Evolutionary conservation across 2,329 filamentous ascomycete species (phyloP).

Genomic region (Ophiostoma sp.): DNA sequence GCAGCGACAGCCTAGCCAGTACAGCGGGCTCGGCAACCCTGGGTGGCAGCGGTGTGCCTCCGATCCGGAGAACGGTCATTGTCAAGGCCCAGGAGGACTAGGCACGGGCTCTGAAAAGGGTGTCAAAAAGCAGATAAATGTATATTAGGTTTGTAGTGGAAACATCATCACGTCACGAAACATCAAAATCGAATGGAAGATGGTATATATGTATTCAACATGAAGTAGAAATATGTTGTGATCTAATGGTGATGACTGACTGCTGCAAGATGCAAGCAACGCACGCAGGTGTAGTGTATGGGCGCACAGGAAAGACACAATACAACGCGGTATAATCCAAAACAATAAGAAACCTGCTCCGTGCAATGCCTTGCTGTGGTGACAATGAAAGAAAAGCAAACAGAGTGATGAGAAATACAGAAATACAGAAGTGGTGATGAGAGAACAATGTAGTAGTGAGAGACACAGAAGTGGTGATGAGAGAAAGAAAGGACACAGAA

Average conservation of each 20-base stretch:
- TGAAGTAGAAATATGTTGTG: not conserved
- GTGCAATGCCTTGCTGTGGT: not conserved
- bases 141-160: not conserved
- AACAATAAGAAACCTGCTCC: conserved; percentile 6
- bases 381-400: conserved; percentile 4
- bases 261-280: not conserved
- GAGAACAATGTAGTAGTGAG: no score
- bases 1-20: not conserved
- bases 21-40: not conserved
- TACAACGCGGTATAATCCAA: not conserved
- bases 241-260: not conserved
- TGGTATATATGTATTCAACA: not conserved
- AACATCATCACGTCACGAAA: not conserved
- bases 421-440: no score
- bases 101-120: not conserved
- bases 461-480: no score
- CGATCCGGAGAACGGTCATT: conserved; percentile 30
- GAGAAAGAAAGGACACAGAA: not conserved
- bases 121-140: not conserved
- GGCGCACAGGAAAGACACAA: not conserved
- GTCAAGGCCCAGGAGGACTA: conserved; percentile 33
- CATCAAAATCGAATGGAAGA: not conserved
- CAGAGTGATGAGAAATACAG: no score
- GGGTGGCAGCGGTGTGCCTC: not conserved
- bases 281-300: not conserved